These are phyloP conservation scores for Glarea lozoyensis DNA, from an alignment of 495 filamentous ascomycete species.

Conservation along the genomic window DNA sequence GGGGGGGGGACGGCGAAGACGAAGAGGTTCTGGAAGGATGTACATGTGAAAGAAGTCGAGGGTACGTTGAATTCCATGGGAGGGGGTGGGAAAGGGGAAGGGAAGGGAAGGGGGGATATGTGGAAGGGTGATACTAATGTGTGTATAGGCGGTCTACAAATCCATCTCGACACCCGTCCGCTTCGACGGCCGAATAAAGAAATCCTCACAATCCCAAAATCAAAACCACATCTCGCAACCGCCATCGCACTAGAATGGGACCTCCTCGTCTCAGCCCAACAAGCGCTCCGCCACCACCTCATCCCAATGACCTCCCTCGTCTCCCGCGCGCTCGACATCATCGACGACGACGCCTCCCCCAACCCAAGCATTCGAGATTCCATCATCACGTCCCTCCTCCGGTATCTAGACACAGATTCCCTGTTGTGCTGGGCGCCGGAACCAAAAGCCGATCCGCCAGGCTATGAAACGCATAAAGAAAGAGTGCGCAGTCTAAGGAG, in stretches of 20 bases:
- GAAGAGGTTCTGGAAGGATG: conserved; percentile 81
- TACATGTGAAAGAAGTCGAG: conserved; percentile 50
- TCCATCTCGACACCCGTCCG: conserved; percentile 72
- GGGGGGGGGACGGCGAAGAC: conserved; percentile 35
- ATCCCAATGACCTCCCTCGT: conserved; percentile 85
- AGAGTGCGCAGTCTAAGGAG: conserved; percentile 50
- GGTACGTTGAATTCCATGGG: conserved; percentile 24
- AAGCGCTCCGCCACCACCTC: conserved; percentile 69
- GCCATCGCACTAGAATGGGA: conserved; percentile 93
- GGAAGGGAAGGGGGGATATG: too few species aligned
- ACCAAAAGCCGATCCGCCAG: conserved; percentile 25
- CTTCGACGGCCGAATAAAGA: conserved; percentile 67
- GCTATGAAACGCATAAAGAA: conserved; percentile 17
- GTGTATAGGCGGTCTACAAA: conserved; percentile 49
- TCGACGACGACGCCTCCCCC: conserved; percentile 40
- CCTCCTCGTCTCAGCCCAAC: conserved; percentile 62
- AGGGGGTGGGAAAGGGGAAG: neutral
- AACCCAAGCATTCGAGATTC: conserved; percentile 38
- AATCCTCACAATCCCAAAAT: conserved; percentile 58
- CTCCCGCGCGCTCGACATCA: conserved; percentile 73
- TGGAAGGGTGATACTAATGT: too few species aligned
- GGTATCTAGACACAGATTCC: conserved; percentile 87
- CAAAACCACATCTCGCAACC: conserved; percentile 75
- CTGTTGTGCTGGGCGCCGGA: conserved; percentile 88
- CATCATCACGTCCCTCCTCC: conserved; percentile 60